Percentiles rank a stretch among this genome's conserved stretches.
These are phyloP conservation scores for Chytriomyces sp. DNA, from an alignment of 192 early-diverging fungal species.

Conservation along the genomic window DNA sequence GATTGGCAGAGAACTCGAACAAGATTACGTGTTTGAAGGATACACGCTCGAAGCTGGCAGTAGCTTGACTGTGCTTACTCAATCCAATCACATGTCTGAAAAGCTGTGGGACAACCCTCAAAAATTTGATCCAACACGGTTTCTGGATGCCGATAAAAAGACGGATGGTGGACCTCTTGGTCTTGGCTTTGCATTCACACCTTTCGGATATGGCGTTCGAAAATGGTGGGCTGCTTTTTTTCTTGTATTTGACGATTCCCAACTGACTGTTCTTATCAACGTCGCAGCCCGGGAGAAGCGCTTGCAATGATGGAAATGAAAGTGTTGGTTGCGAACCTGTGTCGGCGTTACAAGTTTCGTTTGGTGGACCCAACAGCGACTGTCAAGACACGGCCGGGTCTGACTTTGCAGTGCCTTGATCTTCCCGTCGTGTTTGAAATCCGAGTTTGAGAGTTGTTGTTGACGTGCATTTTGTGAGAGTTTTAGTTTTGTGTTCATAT, in stretches of 20 bases:
- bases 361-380: neutral
- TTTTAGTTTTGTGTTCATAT: neutral
- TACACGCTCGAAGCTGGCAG: neutral
- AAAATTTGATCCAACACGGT: conserved; percentile 6
- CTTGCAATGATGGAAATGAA: conserved; percentile 22
- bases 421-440: conserved; percentile 2
- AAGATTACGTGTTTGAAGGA: conserved; percentile 7
- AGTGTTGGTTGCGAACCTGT: neutral
- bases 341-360: neutral
- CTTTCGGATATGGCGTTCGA: conserved; percentile 17
- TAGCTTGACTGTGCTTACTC: neutral
- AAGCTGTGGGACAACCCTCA: conserved; percentile 10
- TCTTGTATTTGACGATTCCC: neutral
- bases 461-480: neutral
- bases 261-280: neutral
- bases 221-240: conserved; percentile 5
- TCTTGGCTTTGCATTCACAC: neutral
- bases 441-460: neutral
- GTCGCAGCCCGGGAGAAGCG: conserved; percentile 9
- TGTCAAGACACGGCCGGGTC: neutral
- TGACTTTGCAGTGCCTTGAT: conserved; percentile 4
- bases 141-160: neutral
- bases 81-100: neutral
- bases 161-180: neutral
- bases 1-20: neutral